Base-by-base conservation (phyloP, 2,329 filamentous ascomycete species). In the Alternaria panax region DNA sequence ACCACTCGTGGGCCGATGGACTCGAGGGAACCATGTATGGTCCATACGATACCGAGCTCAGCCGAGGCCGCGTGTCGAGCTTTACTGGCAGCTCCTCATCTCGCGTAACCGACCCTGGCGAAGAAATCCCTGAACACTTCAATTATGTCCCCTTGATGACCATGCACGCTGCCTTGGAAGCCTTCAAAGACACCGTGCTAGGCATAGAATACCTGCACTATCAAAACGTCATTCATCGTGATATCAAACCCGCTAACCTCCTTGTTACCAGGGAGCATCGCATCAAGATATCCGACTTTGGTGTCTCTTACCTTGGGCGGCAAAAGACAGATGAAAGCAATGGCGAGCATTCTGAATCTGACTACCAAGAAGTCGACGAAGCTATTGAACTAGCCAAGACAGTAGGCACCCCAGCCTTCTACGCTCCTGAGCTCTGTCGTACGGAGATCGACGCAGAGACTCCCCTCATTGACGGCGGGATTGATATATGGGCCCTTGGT, bases 241-340 rank as follows among this genome's bases (percentile, higher is more conserved):
- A 84, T 64, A 83, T 84, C 74, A 84, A 84, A 65, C 82, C 82
- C 18, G 93, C 94, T 36, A 98, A 98, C 75, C 84, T 99, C 7
- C 84, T 99, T 7, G 93, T 94, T 82, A 96, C 92, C 51, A 88
- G 83, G 69, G 90, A 93, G 64, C 89, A 93, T 68, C 88, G 90
- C 14, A 92, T 97, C 73, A 99, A 99, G 83, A 99, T 99, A 61
- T 98, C 95, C 5, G 95, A 99, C 74, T 99, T 99, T 81, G 95
- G 95, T 30, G 95, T 99, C 1, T 99, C 95, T 1, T 99, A 98
- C 78, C 92, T 99, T 63, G 95, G 95, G 27, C 88, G 92, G 51
- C 92, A 92, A 1, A 91, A 93, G 58, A 86, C 92, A 38, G 92
- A 96, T 46, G 91, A 96, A 69, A 86, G 88, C 36, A 90, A 75